Evolutionary conservation across 345 rosid species (phyloP).

Genomic region (Carallia brachiata): DNA sequence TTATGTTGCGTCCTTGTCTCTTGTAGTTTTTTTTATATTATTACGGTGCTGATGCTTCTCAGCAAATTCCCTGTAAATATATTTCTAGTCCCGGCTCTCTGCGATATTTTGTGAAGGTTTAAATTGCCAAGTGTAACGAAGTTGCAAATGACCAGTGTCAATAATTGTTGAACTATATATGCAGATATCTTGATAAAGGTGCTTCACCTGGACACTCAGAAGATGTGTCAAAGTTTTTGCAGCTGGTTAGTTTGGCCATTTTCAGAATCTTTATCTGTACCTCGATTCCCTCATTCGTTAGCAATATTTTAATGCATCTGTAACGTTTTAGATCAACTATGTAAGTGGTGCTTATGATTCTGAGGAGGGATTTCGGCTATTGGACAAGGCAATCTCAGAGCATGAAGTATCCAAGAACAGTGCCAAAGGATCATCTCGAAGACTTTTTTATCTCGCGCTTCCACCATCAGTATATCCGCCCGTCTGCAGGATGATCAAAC

Average conservation of each 20-base stretch:
- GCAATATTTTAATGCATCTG: conserved; percentile 15
- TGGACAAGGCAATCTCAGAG: conserved; percentile 71
- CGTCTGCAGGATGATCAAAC: conserved; percentile 85
- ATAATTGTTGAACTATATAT: conserved; percentile 2
- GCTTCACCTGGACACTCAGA: conserved; percentile 43
- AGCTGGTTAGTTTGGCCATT: conserved; percentile 57
- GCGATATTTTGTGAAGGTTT: background rate
- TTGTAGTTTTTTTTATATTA: background rate
- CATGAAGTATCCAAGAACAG: conserved; percentile 68
- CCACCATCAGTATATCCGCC: conserved; percentile 95
- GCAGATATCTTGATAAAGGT: conserved; percentile 72
- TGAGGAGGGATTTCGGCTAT: conserved; percentile 69
- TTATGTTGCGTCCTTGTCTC: too few relatives aligned
- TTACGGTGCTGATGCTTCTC: background rate
- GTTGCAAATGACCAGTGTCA: conserved; percentile 8
- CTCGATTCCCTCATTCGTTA: background rate
- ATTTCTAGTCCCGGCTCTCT: too few relatives aligned
- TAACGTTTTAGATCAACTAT: conserved; percentile 69
- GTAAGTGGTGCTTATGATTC: conserved; percentile 85
- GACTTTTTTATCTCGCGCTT: conserved; percentile 91
- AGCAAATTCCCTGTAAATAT: too few relatives aligned
- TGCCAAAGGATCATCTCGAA: conserved; percentile 72
- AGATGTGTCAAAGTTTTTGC: conserved; percentile 60
- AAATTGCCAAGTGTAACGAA: conserved; percentile 8
- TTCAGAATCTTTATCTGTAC: conserved; percentile 1